Percentiles rank a stretch among this genome's conserved stretches.
Conservation (phyloP, 2,329 filamentous ascomycete genomes). For the Epichloe glyceriae region DNA sequence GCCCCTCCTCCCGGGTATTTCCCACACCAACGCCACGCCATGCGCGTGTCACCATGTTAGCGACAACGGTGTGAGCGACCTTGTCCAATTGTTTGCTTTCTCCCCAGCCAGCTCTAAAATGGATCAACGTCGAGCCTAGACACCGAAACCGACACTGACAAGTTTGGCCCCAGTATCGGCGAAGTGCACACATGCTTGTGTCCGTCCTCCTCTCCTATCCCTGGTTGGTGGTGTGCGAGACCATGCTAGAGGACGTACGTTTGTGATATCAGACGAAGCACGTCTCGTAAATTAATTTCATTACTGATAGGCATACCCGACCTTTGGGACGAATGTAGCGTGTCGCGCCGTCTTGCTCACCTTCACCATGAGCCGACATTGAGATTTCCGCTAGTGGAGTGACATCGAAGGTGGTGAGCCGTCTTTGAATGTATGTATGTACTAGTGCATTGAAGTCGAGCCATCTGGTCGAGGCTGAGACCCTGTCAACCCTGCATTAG, state of each 20-base stretch:
- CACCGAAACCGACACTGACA: background rate
- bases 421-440: background rate
- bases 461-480: background rate
- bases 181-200: background rate
- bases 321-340: background rate
- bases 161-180: background rate
- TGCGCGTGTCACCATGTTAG: constrained; percentile 3
- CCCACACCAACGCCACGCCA: constrained; percentile 5
- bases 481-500: constrained; percentile 8
- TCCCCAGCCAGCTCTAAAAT: background rate
- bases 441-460: background rate
- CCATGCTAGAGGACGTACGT: background rate
- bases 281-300: background rate
- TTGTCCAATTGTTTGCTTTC: constrained; percentile 7
- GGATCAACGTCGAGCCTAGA: background rate
- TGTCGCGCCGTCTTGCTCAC: background rate
- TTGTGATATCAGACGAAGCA: background rate
- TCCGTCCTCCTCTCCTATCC: background rate
- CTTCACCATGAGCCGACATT: background rate
- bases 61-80: constrained; percentile 2
- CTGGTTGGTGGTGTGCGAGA: background rate
- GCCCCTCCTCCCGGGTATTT: background rate
- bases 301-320: background rate
- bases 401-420: background rate
- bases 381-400: background rate